Evolutionary conservation across 75 land plant genomes (phyloP).

Genomic region (Chamaecyparis obtusa): DNA sequence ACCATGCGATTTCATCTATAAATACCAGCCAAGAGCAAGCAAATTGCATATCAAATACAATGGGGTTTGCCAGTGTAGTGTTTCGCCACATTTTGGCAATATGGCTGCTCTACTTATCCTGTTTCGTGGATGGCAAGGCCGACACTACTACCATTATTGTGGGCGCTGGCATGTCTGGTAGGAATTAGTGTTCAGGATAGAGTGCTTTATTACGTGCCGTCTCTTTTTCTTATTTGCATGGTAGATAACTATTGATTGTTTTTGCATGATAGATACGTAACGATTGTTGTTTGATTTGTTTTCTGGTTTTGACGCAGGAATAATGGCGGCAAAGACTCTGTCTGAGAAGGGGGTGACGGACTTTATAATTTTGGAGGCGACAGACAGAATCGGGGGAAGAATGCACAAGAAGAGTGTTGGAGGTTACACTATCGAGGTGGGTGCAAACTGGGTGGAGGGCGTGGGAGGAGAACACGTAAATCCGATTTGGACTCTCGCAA

Average conservation of each 20-base stretch:
- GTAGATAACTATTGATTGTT: no score
- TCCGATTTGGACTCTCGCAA: no score
- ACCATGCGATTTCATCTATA: not conserved
- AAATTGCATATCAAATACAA: not conserved
- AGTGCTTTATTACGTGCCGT: no score
- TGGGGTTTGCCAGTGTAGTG: not conserved
- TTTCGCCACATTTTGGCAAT: not conserved
- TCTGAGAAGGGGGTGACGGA: conserved; percentile 46
- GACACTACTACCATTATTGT: conserved; percentile 14
- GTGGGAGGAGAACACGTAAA: no score
- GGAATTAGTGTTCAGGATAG: no score
- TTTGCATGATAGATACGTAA: not conserved
- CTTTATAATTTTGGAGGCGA: conserved; percentile 6
- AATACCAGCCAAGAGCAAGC: not conserved
- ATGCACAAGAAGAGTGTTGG: no score
- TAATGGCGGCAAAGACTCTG: conserved; percentile 53
- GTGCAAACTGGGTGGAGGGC: no score
- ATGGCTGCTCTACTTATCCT: not conserved
- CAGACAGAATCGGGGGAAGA: no score
- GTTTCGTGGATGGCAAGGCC: not conserved
- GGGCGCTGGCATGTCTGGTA: conserved; percentile 37
- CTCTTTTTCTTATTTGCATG: no score
- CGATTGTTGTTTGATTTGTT: no score
- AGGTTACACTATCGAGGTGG: no score
- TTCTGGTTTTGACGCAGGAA: conserved; percentile 29